Conservation (phyloP, 225 moss, liverwort and hornwort species). For the Sphagnum contortum region DNA sequence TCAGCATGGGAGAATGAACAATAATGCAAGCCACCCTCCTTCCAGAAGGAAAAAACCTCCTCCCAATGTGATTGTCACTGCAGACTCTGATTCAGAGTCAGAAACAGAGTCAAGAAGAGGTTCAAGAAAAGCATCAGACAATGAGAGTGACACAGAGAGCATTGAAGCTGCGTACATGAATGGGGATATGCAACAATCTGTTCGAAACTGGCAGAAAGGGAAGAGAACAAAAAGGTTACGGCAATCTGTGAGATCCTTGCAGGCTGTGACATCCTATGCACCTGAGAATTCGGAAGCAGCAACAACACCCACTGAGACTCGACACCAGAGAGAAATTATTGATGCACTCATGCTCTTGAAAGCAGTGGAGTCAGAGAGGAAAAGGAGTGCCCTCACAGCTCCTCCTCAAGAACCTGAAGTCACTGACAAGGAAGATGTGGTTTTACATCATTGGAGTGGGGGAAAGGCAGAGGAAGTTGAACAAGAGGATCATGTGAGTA, state of each 20-base stretch:
- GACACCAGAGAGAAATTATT: constrained; percentile 36
- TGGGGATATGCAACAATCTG: constrained; percentile 44
- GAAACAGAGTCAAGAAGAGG: constrained; percentile 24
- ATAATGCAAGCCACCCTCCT: constrained; percentile 18
- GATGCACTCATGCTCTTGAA: constrained; percentile 75
- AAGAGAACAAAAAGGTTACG: constrained; percentile 82
- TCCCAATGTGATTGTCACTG: constrained; percentile 11
- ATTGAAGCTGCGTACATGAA: constrained; percentile 87
- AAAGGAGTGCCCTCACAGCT: constrained; percentile 9
- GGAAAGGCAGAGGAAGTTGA: constrained; percentile 26
- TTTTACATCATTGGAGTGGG: constrained; percentile 33
- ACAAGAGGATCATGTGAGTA: constrained; percentile 7
- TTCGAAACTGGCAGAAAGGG: constrained; percentile 50
- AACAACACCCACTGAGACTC: constrained; percentile 19
- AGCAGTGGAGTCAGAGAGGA: constrained; percentile 18
- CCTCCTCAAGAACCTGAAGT: constrained; percentile 21
- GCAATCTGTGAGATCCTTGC: constrained; percentile 58
- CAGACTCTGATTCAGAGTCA: constrained; percentile 38
- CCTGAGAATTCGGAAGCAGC: constrained; percentile 6
- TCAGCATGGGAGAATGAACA: not conserved
- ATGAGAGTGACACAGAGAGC: constrained; percentile 92
- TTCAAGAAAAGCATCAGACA: constrained; percentile 48
- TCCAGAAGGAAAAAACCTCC: constrained; percentile 54
- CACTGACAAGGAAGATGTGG: constrained; percentile 2
- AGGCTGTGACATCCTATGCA: constrained; percentile 52